Evolutionary conservation across 208 protist genomes (phyloP).

Genomic region (Wallacemonas sp.): DNA sequence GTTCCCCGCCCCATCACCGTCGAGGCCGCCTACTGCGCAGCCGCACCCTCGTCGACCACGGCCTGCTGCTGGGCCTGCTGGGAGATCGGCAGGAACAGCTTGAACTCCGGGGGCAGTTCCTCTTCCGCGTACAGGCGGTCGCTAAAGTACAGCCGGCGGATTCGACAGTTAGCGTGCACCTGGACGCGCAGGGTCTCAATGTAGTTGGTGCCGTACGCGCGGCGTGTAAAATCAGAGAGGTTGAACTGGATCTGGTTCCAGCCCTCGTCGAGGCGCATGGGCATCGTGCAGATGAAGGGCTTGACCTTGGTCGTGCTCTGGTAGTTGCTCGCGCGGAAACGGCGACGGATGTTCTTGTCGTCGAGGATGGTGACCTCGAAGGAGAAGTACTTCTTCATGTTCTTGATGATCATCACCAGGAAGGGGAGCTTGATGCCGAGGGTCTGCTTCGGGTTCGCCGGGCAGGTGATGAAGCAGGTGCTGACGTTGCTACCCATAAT

Average conservation of each 20-base stretch:
- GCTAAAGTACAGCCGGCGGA: conserved; percentile 99
- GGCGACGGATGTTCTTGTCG: conserved; percentile 98
- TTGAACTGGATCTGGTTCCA: conserved; percentile 99
- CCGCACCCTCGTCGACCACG: conserved; percentile 8
- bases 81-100: conserved; percentile 96
- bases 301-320: conserved; percentile 98
- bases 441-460: conserved; percentile 95
- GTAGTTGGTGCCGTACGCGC: conserved; percentile 99
- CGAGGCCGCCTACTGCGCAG: conserved; percentile 20
- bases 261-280: conserved; percentile 98
- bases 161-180: conserved; percentile 99
- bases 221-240: conserved; percentile 98
- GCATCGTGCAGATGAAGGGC: conserved; percentile 99
- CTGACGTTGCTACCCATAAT: conserved; percentile 98
- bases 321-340: conserved; percentile 99
- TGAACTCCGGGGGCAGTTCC: conserved; percentile 99
- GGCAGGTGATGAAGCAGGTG: conserved; percentile 98
- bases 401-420: conserved; percentile 99
- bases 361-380: conserved; percentile 99
- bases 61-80: conserved; percentile 61
- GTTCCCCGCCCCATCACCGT: conserved; percentile 5
- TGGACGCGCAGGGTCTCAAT: conserved; percentile 98
- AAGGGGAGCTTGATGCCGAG: conserved; percentile 99
- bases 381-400: conserved; percentile 99
- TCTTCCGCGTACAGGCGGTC: conserved; percentile 99